phyloP scores from a whole-genome alignment of 805 yeast genomes.

The Hanseniaspora hatyaiensis region DNA sequence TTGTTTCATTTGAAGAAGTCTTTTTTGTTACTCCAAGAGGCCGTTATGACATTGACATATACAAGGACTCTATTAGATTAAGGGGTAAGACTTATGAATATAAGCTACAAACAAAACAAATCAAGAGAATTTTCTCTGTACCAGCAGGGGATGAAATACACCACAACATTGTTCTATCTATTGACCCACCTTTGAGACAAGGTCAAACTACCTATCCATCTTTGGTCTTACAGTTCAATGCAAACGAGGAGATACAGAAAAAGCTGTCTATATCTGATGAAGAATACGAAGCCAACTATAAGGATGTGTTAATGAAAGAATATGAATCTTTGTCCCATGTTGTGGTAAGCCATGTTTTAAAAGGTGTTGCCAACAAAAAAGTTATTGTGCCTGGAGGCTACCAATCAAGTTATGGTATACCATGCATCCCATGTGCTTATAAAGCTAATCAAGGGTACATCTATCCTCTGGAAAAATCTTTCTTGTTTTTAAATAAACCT shows the following conservation, averaged over 20 bases:
- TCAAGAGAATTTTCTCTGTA: slow-evolving; percentile 78
- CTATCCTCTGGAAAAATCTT: slow-evolving; percentile 83
- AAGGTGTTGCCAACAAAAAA: slow-evolving; percentile 80
- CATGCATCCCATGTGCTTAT: slow-evolving; percentile 82
- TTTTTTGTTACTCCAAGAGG: slow-evolving; percentile 96
- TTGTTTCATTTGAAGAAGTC: slow-evolving; percentile 83
- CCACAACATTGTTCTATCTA: slow-evolving; percentile 75
- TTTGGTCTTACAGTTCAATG: slow-evolving; percentile 75
- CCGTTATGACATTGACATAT: slow-evolving; percentile 93
- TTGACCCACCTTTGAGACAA: slow-evolving; percentile 94
- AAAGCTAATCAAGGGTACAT: slow-evolving; percentile 92
- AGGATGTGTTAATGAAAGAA: slow-evolving; percentile 56
- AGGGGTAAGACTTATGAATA: slow-evolving; percentile 98
- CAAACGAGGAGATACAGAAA: slow-evolving; percentile 83
- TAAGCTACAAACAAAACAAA: slow-evolving; percentile 79
- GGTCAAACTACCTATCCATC: slow-evolving; percentile 96
- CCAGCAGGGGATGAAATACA: slow-evolving; percentile 93
- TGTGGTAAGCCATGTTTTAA: slow-evolving; percentile 76
- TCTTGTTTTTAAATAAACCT: slow-evolving; percentile 86
- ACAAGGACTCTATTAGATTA: slow-evolving; percentile 70
- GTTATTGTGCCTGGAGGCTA: slow-evolving; percentile 76
- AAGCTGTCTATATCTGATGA: slow-evolving; percentile 76
- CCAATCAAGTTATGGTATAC: slow-evolving; percentile 61
- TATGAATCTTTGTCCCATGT: slow-evolving; percentile 78
- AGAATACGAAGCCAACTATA: slow-evolving; percentile 64